Evolutionary conservation across 352 stramenopile species (phyloP).

Genomic region (Pythium graminicola): DNA sequence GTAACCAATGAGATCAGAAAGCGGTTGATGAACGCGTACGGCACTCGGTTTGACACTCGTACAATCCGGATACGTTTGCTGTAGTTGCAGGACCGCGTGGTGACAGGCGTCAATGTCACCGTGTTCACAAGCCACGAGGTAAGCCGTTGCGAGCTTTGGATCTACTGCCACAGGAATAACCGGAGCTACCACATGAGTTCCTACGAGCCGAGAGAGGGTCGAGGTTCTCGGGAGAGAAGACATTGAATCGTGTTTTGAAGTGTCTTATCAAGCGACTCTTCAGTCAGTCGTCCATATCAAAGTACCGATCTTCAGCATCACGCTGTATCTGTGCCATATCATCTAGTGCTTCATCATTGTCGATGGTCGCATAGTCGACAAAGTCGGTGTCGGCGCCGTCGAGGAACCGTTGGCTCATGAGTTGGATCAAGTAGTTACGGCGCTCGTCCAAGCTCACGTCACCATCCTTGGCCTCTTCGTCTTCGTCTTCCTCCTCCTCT

Average conservation of each 20-base stretch:
- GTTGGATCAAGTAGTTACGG: slow-evolving; percentile 54
- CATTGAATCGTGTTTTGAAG: not conserved
- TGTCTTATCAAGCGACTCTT: slow-evolving; percentile 9
- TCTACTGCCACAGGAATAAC: slow-evolving; percentile 6
- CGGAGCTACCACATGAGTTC: not conserved
- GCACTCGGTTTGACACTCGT: not conserved
- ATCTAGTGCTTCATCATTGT: slow-evolving; percentile 52
- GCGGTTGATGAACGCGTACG: slow-evolving; percentile 6
- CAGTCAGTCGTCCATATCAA: slow-evolving; percentile 30
- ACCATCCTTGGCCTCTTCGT: slow-evolving; percentile 32
- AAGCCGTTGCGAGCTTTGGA: slow-evolving; percentile 1
- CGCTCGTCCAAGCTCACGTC: slow-evolving; percentile 33
- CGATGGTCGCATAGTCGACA: slow-evolving; percentile 61
- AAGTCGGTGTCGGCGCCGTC: slow-evolving; percentile 51
- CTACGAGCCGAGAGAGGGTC: too few species aligned
- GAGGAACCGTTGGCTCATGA: slow-evolving; percentile 72
- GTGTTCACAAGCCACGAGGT: slow-evolving; percentile 4
- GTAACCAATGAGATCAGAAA: slow-evolving; percentile 19
- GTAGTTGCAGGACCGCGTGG: slow-evolving; percentile 9
- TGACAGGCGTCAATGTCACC: slow-evolving; percentile 22
- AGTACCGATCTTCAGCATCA: slow-evolving; percentile 78
- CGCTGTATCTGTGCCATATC: slow-evolving; percentile 61
- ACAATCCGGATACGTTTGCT: slow-evolving; percentile 16
- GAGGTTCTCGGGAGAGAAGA: slow-evolving; percentile 1
- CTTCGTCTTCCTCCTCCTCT: slow-evolving; percentile 43